phyloP scores from a whole-genome alignment of 148 eudicot species.

The Beta vulgaris region DNA sequence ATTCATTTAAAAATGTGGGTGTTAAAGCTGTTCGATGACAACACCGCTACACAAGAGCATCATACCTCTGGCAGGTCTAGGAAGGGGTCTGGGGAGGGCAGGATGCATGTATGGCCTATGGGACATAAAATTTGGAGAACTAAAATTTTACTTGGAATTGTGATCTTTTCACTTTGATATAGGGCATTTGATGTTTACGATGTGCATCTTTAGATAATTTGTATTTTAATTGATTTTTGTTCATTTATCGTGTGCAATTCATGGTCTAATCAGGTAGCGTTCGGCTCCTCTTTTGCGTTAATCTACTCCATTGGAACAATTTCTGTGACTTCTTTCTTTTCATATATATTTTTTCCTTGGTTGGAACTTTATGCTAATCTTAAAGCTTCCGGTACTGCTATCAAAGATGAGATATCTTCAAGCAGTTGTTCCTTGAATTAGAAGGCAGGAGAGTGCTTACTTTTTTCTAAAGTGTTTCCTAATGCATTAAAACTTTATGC shows the following conservation, averaged over 20 bases:
- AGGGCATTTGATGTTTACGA: background rate
- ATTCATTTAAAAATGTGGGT: too few relatives aligned
- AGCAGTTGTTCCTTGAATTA: background rate
- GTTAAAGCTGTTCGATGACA: too few relatives aligned
- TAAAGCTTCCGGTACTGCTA: background rate
- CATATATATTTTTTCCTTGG: background rate
- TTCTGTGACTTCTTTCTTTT: background rate
- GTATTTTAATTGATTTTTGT: background rate
- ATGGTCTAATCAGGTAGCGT: too few relatives aligned
- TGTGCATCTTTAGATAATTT: background rate
- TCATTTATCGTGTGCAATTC: background rate
- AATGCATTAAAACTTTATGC: constrained; percentile 18
- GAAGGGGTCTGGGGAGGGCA: background rate
- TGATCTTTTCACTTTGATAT: background rate
- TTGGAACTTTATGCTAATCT: background rate
- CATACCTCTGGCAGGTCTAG: background rate
- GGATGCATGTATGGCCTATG: background rate
- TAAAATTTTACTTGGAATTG: background rate
- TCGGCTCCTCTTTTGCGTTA: too few relatives aligned
- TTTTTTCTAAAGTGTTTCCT: background rate
- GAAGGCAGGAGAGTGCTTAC: too few relatives aligned
- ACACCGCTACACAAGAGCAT: too few relatives aligned
- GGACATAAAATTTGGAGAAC: background rate
- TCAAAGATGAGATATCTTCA: background rate
- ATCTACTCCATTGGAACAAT: background rate